A percentile compares a stretch with the other conserved stretches of the same genome.
phyloP scores from a whole-genome alignment of 2,329 filamentous ascomycete genomes.

The Calonectria naviculata region DNA sequence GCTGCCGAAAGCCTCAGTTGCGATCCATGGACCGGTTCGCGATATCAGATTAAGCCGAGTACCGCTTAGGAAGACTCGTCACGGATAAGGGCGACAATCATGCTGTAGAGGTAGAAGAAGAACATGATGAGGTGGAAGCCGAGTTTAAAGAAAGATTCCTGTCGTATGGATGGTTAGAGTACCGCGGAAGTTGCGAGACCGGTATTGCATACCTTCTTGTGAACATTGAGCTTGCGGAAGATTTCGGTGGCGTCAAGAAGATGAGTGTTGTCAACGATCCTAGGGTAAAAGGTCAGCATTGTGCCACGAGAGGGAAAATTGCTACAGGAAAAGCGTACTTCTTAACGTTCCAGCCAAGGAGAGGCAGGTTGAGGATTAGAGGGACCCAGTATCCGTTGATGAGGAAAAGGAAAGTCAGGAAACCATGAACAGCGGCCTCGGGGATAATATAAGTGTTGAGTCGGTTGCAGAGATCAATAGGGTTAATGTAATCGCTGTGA shows the following conservation, averaged over 20 bases:
- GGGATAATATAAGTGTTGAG: slow-evolving; percentile 99
- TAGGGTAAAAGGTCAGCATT: slow-evolving; percentile 52
- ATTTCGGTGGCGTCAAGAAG: slow-evolving; percentile 98
- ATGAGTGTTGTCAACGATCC: slow-evolving; percentile 97
- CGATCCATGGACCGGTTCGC: slow-evolving; percentile 17
- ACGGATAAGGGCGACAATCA: slow-evolving; percentile 96
- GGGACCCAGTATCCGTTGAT: slow-evolving; percentile 99
- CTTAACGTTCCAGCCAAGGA: slow-evolving; percentile 94
- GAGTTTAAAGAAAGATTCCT: slow-evolving; percentile 99
- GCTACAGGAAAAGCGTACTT: slow-evolving; percentile 75
- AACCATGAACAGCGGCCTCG: slow-evolving; percentile 96
- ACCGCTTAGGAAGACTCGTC: slow-evolving; percentile 84
- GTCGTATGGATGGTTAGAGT: slow-evolving; percentile 37
- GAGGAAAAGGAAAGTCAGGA: slow-evolving; percentile 94
- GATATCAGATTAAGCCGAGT: slow-evolving; percentile 28
- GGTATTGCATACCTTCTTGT: slow-evolving; percentile 83
- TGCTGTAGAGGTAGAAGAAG: slow-evolving; percentile 99
- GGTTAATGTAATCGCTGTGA: slow-evolving; percentile 97
- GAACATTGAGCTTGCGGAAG: slow-evolving; percentile 98
- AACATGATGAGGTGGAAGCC: slow-evolving; percentile 99
- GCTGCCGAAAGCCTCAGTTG: slow-evolving; percentile 20
- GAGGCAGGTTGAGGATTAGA: slow-evolving; percentile 89
- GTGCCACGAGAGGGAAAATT: neutral
- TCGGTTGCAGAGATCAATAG: slow-evolving; percentile 99
- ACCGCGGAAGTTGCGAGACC: neutral